Base-by-base conservation (phyloP, 345 rosid species). In the Camelina sativa region DNA sequence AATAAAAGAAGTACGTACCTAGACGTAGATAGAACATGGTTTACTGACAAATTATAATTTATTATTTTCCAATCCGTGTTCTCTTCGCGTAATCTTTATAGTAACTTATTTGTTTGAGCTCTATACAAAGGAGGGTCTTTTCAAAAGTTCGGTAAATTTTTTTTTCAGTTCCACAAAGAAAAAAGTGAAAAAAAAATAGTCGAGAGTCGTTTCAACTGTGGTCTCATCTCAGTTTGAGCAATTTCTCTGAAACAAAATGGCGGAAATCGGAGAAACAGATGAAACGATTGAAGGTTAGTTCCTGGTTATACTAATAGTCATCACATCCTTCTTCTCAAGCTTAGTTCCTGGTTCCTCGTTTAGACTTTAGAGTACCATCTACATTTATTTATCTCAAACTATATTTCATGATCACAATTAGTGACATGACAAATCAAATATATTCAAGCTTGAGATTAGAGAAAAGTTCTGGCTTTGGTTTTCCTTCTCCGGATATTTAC, bases 211-310 rank as follows among this genome's bases (percentile, higher is more conserved):
- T 41, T 40, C 43, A 4, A 11, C 12, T 40, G 12, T 40, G 44
- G 44, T 40, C 5, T 3, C 44, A 25, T 43, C 41, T 20, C 23
- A 47, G 19, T 20, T 43, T 59, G n/a, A 19, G 13, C 5, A 7
- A 48, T 50, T 50, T 19, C 23, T 50, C 23, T 50, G 11, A 8
- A 50, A 17, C 35, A 35, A 75, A 82, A 73, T 88, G 88, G 72
- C 73, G 65, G 74, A 87, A 58, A 72, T 83, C 64, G 76, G 62
- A 28, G 87, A 85, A 76, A 74, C 81, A 58, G 86, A 84, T 64
- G 87, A 82, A 58, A 89, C 85, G n/a, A 56, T 72, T 53, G n/a
- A n/a, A n/a, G n/a, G n/a, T n/a, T n/a, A n/a, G n/a, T n/a, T n/a
- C n/a, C n/a, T n/a, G n/a, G n/a, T n/a, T n/a, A n/a, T n/a, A n/a